Percentiles rank a stretch among this genome's conserved stretches.
These are phyloP conservation scores for Candida vaughaniae DNA, from an alignment of 805 yeast genomes.

Conservation along the genomic window DNA sequence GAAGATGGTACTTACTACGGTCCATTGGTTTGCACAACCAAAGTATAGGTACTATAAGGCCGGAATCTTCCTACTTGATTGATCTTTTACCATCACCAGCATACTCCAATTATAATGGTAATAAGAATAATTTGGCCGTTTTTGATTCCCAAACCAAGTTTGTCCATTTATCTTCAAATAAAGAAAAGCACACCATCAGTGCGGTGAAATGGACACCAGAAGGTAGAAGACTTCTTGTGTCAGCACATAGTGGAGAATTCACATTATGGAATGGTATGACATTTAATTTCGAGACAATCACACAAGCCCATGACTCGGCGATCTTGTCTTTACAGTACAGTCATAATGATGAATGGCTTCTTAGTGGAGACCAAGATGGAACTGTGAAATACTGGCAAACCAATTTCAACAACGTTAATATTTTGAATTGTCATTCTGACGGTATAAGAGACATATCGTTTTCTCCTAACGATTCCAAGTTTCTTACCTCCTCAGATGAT, in stretches of 20 bases:
- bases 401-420: conserved; percentile 92
- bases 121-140: conserved; percentile 40
- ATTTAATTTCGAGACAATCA: conserved; percentile 92
- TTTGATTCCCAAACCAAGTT: conserved; percentile 75
- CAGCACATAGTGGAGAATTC: conserved; percentile 91
- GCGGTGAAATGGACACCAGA: conserved; percentile 97
- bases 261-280: conserved; percentile 96
- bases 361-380: conserved; percentile 94
- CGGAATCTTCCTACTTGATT: conserved; percentile 65
- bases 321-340: conserved; percentile 77
- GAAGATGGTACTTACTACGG: conserved; percentile 54
- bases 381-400: conserved; percentile 95
- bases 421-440: conserved; percentile 69
- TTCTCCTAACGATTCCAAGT: conserved; percentile 86
- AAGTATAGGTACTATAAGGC: conserved; percentile 56
- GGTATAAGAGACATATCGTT: conserved; percentile 85
- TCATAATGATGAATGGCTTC: conserved; percentile 90
- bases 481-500: conserved; percentile 94
- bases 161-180: conserved; percentile 87
- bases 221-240: conserved; percentile 85
- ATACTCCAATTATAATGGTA: conserved; percentile 39
- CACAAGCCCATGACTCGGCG: conserved; percentile 97
- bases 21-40: conserved; percentile 44
- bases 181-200: conserved; percentile 86
- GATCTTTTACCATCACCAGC: conserved; percentile 67